A percentile compares a stretch with the other conserved stretches of the same genome.
phyloP scores from a whole-genome alignment of 768 basidiomycete genomes.

The Boletus insuetus region DNA sequence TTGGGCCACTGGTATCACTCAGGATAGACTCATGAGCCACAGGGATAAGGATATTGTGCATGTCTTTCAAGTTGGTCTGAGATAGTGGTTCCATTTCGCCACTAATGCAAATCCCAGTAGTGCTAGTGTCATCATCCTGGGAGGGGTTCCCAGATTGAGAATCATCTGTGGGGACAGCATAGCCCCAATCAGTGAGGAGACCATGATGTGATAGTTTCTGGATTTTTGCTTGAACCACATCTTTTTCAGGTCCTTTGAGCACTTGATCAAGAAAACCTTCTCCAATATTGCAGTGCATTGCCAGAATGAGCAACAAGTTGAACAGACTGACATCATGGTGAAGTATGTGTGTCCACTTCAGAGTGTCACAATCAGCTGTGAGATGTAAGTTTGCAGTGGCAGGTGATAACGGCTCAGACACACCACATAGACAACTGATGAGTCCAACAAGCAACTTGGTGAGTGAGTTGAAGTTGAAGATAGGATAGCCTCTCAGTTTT shows the following conservation, averaged over 20 bases:
- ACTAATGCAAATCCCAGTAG: no score
- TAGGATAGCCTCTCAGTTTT: not conserved
- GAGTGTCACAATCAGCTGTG: not conserved
- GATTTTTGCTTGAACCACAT: no score
- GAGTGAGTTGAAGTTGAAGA: not conserved
- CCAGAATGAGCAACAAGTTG: not conserved
- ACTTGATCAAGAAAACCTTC: no score
- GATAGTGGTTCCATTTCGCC: no score
- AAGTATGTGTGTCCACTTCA: not conserved
- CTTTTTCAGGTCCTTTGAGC: no score
- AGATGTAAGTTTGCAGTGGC: not conserved
- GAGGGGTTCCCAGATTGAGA: no score
- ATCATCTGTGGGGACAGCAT: no score
- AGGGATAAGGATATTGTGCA: not conserved
- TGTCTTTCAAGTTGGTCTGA: no score
- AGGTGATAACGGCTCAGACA: not conserved
- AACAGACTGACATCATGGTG: not conserved
- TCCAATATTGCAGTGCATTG: not conserved
- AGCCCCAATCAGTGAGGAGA: not conserved
- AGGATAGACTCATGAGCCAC: not conserved
- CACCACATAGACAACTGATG: not conserved
- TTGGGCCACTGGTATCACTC: not conserved
- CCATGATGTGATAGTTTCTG: not conserved
- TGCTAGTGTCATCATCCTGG: no score
- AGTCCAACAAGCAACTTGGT: not conserved